Base-by-base conservation (phyloP, 2,329 filamentous ascomycete species). In the Hypocrella siamensis region DNA sequence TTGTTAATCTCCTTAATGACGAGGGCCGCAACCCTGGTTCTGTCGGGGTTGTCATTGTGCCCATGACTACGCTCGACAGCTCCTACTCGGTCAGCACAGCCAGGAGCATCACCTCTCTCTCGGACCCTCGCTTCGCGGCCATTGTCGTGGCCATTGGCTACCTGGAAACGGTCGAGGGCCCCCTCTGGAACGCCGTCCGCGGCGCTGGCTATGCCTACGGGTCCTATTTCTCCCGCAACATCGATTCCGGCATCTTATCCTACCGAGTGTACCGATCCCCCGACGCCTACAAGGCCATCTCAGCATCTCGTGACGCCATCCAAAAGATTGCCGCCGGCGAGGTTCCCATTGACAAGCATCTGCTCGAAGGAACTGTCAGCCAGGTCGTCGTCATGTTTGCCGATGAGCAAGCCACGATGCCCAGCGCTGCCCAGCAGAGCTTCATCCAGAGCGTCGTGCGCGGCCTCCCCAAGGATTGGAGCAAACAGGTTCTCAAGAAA, bases 141-240 rank as follows among this genome's bases (percentile, higher is more conserved):
- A 67, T 93, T 31, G 72, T 93, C 52, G 86, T 98, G 6, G 85
- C 88, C 1, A 73, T 85, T 31, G 76, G 85, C 15, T 96, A 94
- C 49, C 77, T 98, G 38, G 86, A 94, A 48, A 77, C 85, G 1
- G 80, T 92, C 14, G 90, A 98, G 54, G 90, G 90, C 0, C 90
- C 90, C 1, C 71, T 98, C 19, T 96, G 90, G 88, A 79, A 79
- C 40, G 83, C 84, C 1, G 81, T 96, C 30, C 83, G 90, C 29
- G 90, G 90, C 34, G 90, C 83, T 27, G 90, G 90, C 28, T 75
- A 96, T 32, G 90, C 90, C 1, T 98, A 98, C 48, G 86, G 86
- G 32, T 78, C 80, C 1, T 74, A 70, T 44, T 93, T 96, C 48
- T 67, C 67, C 28, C 76, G 80, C 28, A 79, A 83, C 46, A 60